Percentiles rank a stretch among this genome's conserved stretches.
Conservation (phyloP, 768 basidiomycete species). For the Pisolithus orientalis region DNA sequence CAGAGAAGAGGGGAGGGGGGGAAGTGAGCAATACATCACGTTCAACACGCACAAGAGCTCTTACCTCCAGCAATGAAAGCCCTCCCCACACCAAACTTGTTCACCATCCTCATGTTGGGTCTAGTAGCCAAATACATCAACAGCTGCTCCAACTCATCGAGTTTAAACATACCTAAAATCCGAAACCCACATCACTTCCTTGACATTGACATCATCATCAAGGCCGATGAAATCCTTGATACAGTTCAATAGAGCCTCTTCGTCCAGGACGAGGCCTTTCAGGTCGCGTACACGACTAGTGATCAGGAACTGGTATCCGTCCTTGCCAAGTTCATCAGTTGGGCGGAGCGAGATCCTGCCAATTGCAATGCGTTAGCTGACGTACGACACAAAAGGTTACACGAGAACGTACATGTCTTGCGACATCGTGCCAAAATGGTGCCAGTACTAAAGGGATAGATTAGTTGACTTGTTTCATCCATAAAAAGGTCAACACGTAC, state of each 20-base stretch:
- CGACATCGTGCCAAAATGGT: slow-evolving; percentile 10
- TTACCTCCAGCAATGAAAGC: slow-evolving; percentile 44
- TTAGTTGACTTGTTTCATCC: not conserved
- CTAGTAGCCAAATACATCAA: not conserved
- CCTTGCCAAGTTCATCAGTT: slow-evolving; percentile 14
- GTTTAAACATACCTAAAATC: slow-evolving; percentile 22
- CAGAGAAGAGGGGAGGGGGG: not conserved
- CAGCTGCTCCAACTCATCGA: too few species aligned
- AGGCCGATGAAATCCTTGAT: slow-evolving; percentile 23
- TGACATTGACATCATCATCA: not conserved
- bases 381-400: not conserved
- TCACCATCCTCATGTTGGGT: not conserved
- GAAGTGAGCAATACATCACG: not conserved
- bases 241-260: slow-evolving; percentile 22
- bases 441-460: slow-evolving; percentile 14
- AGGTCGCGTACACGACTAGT: slow-evolving; percentile 5
- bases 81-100: not conserved
- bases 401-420: not conserved
- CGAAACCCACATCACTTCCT: slow-evolving; percentile 19
- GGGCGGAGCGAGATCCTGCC: slow-evolving; percentile 7
- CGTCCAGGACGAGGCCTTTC: slow-evolving; percentile 11
- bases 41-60: not conserved
- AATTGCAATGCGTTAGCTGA: slow-evolving; percentile 2
- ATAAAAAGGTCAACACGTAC: slow-evolving; percentile 6
- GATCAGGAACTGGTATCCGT: slow-evolving; percentile 15